Base-by-base conservation (phyloP, 306 rosid species). In the Cicer bijugum region DNA sequence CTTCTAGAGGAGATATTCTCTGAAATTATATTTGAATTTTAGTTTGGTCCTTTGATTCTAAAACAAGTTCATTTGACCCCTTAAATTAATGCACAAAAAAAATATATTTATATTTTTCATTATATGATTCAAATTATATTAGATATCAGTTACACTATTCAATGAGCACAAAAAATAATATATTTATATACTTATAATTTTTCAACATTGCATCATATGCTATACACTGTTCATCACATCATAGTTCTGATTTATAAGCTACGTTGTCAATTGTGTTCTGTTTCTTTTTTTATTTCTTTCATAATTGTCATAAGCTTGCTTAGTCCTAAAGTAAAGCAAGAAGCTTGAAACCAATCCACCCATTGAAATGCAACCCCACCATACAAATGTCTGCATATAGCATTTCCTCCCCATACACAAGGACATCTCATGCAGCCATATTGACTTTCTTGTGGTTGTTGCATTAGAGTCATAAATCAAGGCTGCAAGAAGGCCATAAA, bases 391-490 rank as follows among this genome's bases (percentile, higher is more conserved):
- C 69, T 84, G 85, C 33, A 79, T 11, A 51, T 88, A 92, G 80
- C 97, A 92, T 55, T 86, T 72, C 17, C 84, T 86, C 16, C 96
- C 97, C 78, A 87, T 80, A 79, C 97, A 90, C 82, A 88, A 16
- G 9, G 82, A 72, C 42, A 89, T 82, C 15, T 84, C 86, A 12
- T 23, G 80, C 64, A 88, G 53, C 75, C 77, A 11, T 69, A n/a
- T 63, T 5, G 19, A 19, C 1, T 8, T 33, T 1, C 2, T 9
- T 37, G 81, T 67, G 51, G 67, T 23, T 8, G 78, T 84, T 12
- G 84, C 86, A 6, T 84, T 76, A 70, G 88, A 74, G 70, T 90
- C 96, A 69, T 90, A 90, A 70, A 90, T 64, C 66, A 81, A 51
- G 6, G 93, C 96, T 19, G 88, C 91, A 57, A 88, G 83, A 52